Evolutionary conservation across 805 yeast species (phyloP), one percentile per base, ranked within the genome.

Genomic region (Saccharomycopsis sp.): DNA sequence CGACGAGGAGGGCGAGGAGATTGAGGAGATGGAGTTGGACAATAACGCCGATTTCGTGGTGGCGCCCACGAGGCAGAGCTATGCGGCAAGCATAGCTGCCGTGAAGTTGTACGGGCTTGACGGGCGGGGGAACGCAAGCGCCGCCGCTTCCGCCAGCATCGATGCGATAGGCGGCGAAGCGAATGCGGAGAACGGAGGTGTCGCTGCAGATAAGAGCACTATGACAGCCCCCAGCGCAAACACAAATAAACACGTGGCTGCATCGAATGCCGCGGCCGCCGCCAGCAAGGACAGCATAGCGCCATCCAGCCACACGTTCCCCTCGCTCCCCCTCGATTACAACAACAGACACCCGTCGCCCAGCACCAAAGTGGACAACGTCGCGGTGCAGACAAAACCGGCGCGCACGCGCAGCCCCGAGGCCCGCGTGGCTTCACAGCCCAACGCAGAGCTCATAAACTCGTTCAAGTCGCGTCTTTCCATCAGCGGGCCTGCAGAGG

Each of bases 1-100:
- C 47, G 67, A 62, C 21, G 74, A 70, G 12, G 67, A 65, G 23
- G 65, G 63, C 21, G 20, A 56, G 24, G 20, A 34, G 63, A 52
- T 40, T 50, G 21, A 29, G 53, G 51, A 18, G 51, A 51, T 24
- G 60, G 52, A 37, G 34, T 41, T 9, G 29, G n/a, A 16, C 56
- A 16, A n/a, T 59, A 50, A 16, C 61, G 46, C 37, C 37, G 37
- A 29, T 29, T 29, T 29, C 12, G 37, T 29, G 12, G 37, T 12
- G 5, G 37, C 37, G 9, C 37, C 37, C 12, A 12, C 12, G 12
- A 29, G 12, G 5, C 37, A 7, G 5, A 29, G 37, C 37, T 29
- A 29, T 29, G 37, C 37, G 37, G 37, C 37, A 5, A 7, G 9
- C 37, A 29, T 29, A 7, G 37, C 37, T 7, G 37, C 37, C 12